Conservation (phyloP, 164 flowering plant genomes). For the Liriodendron chinense region DNA sequence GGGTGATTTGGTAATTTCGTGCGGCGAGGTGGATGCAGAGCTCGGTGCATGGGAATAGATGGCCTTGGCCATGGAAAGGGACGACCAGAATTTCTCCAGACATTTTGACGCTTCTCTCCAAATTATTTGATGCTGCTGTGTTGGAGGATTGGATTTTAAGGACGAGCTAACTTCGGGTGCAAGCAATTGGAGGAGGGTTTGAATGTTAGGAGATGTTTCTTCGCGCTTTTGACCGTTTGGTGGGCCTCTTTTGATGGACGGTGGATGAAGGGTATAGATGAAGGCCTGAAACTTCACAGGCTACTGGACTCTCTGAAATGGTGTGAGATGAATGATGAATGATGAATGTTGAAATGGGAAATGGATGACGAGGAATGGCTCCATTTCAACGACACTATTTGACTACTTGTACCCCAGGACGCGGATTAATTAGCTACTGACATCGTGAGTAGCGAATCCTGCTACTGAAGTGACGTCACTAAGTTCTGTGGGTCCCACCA, state of each 20-base stretch:
- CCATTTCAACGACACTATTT: no score
- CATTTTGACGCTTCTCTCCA: conserved; percentile 4
- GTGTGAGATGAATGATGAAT: no score
- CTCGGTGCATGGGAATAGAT: conserved; percentile 51
- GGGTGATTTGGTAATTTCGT: conserved; percentile 30
- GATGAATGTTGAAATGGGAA: no score
- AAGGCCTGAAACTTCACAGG: no score
- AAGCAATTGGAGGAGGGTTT: neutral
- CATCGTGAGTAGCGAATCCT: no score
- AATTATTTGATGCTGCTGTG: neutral
- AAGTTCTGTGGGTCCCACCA: no score
- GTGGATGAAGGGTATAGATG: no score
- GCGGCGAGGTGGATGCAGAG: conserved; percentile 44
- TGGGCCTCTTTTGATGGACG: neutral
- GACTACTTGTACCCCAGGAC: no score
- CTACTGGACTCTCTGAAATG: no score
- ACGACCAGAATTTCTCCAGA: conserved; percentile 34
- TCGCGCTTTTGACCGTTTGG: neutral
- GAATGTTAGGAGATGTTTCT: neutral
- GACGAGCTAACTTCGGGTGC: neutral
- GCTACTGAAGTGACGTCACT: no score
- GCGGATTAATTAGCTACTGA: no score
- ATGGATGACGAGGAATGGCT: no score
- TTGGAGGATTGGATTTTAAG: neutral
- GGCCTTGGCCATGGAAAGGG: conserved; percentile 55